These are phyloP conservation scores for Alloascoidea africana DNA, from an alignment of 805 yeast genomes.

Conservation along the genomic window DNA sequence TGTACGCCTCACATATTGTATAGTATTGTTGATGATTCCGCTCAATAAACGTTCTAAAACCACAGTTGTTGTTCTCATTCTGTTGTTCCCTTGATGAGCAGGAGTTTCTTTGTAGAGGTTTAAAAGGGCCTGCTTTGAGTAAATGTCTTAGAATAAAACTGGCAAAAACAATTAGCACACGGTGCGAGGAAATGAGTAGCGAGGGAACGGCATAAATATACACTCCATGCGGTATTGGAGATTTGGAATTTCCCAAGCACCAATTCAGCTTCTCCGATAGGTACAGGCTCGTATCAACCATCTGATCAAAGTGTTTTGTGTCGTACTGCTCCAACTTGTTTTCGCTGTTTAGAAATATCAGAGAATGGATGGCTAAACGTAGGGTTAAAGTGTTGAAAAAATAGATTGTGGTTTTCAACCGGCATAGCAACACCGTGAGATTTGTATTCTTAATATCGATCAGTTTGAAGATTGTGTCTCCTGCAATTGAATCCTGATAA, in stretches of 20 bases:
- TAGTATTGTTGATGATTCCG: background rate
- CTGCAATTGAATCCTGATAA: background rate
- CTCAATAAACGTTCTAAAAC: background rate
- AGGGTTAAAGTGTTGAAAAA: no score
- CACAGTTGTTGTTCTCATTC: no score
- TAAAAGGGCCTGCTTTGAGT: background rate
- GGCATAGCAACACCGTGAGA: no score
- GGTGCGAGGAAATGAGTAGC: background rate
- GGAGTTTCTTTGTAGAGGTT: background rate
- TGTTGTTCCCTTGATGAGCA: no score
- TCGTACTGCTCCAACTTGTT: background rate
- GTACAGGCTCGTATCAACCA: background rate
- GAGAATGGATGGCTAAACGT: background rate
- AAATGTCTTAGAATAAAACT: background rate
- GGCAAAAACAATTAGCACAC: background rate
- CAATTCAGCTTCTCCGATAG: background rate
- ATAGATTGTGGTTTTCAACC: no score
- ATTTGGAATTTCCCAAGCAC: background rate
- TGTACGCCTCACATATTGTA: background rate
- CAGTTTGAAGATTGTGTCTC: no score
- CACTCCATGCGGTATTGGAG: background rate
- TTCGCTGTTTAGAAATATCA: slow-evolving; percentile 1
- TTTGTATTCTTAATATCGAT: no score
- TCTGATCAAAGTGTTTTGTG: background rate
- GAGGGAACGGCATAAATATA: background rate